Evolutionary conservation across 2,329 filamentous ascomycete genomes (phyloP), one percentile per base, ranked within the genome.

Genomic region (Mollisiaceae sp.): DNA sequence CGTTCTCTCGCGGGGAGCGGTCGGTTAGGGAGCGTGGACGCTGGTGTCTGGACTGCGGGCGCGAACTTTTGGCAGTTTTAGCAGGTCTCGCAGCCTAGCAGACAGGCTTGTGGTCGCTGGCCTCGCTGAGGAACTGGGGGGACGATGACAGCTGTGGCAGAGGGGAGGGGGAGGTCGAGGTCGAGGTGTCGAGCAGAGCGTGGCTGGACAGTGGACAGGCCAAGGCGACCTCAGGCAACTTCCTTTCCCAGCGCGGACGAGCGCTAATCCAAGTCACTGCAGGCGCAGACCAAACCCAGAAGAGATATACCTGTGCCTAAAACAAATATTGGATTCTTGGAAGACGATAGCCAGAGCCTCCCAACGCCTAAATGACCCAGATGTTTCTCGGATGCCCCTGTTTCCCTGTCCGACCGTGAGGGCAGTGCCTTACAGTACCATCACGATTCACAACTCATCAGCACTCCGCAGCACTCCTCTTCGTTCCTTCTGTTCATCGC

Each of bases 341-440:
- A 14, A 54, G 32, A 32, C 50, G 50, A 54, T 35, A 54, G 32
- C 50, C 8, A 54, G 50, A 50, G 45, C 45, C 45, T 50, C 45
- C 8, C 8, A 27, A 35, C 50, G 50, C 50, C 50, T 54, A 18
- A 32, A 54, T 12, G 50, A 18, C 18, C 15, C 38, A 41, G 12
- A 3, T 41, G 15, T 22, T 24, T 35, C 45, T 54, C 50, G 45
- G 45, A 20, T 54, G 24, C 50, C 15, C 22, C 15, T 35, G 24
- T 54, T 18, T 54, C 8, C 11, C 50, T 1, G 14, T n/a, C n/a
- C n/a, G n/a, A n/a, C n/a, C n/a, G n/a, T n/a, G n/a, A n/a, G n/a
- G n/a, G n/a, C n/a, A n/a, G n/a, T n/a, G n/a, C n/a, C n/a, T n/a
- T n/a, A n/a, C n/a, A n/a, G n/a, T n/a, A n/a, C n/a, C 22, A 20